phyloP scores from a whole-genome alignment of 2,329 filamentous ascomycete species.

The Ophiostoma sp. region DNA sequence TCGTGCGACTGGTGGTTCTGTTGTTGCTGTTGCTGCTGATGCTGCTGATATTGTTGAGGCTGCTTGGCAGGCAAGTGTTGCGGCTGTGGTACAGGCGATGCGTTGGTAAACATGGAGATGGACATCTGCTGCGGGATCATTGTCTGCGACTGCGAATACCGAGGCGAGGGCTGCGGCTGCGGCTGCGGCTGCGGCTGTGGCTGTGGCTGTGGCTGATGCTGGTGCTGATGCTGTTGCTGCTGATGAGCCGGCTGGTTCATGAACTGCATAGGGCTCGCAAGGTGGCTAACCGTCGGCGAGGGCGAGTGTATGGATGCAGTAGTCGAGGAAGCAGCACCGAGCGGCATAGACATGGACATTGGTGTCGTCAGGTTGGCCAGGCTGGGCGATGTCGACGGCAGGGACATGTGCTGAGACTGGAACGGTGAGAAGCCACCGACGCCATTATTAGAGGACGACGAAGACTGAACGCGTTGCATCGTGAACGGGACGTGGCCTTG shows the following conservation, averaged over 20 bases:
- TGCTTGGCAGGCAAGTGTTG: slow-evolving; percentile 30
- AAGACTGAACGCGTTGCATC: slow-evolving; percentile 19
- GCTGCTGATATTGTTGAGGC: slow-evolving; percentile 28
- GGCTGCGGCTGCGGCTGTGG: slow-evolving; percentile 10
- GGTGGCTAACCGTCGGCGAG: slow-evolving; percentile 20
- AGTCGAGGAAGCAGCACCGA: slow-evolving; percentile 5
- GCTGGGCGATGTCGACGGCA: slow-evolving; percentile 12
- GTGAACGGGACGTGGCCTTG: slow-evolving; percentile 23
- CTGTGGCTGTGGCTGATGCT: slow-evolving; percentile 6
- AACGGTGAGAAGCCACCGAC: slow-evolving; percentile 16
- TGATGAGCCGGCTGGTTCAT: slow-evolving; percentile 21
- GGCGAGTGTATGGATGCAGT: slow-evolving; percentile 17
- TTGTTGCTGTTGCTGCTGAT: slow-evolving; percentile 27
- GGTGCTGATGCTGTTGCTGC: neutral
- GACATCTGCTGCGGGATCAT: slow-evolving; percentile 16
- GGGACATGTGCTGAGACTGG: slow-evolving; percentile 19
- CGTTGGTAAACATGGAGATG: slow-evolving; percentile 22
- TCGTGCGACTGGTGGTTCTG: slow-evolving; percentile 19
- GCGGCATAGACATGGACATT: slow-evolving; percentile 18
- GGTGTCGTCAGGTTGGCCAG: slow-evolving; percentile 19
- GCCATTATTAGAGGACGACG: slow-evolving; percentile 17
- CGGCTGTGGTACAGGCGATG: slow-evolving; percentile 26
- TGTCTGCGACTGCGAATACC: slow-evolving; percentile 18
- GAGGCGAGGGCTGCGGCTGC: slow-evolving; percentile 17
- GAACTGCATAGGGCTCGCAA: slow-evolving; percentile 24